Evolutionary conservation across 768 basidiomycete genomes (phyloP), one percentile per base, ranked within the genome.

Genomic region (Termitomyces sp.): DNA sequence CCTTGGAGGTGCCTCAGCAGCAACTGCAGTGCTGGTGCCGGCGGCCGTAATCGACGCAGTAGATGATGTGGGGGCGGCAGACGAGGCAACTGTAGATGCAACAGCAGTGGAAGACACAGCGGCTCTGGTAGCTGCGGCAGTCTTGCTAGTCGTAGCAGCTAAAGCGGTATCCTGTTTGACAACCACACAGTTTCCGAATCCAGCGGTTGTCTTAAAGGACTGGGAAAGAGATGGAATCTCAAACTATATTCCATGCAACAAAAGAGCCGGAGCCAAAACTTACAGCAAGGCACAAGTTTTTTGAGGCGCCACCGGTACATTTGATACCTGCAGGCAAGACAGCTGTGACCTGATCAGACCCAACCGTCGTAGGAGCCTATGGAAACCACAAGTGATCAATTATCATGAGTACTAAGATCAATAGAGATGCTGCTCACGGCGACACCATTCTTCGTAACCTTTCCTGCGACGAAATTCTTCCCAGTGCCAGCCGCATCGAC

Each of bases 181-280:
- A 36, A 77, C 82, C 12, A 80, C 77, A 60, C 84, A 86, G 68
- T 82, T 84, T 57, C 84, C 84, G 69, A 84, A 84, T 33, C 81
- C 79, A 24, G 75, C 78, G 20, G 79, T 69, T 20, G 82, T 81
- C 46, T 71, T 76, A 65, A 85, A 81, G 33, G 80, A 78, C 72
- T 78, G 55, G 9, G 58, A 9, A 18, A 38, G 18, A 48, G n/a
- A 35, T 24, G 28, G 32, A 45, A 58, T 48, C 39, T 22, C 38
- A 38, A 33, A 42, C 38, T 32, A 24, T 45, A 40, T 32, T 2
- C 1, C 18, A 35, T 38, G 13, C 38, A 13, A 11, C n/a, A 22
- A 6, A 42, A 33, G 12, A 33, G 8, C 0, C 13, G 38, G 2
- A 39, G 20, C 6, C 28, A 52, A 33, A 9, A 73, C 78, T 35